Evolutionary conservation across 306 rosid genomes (phyloP).

Genomic region (Bauhinia variegata): DNA sequence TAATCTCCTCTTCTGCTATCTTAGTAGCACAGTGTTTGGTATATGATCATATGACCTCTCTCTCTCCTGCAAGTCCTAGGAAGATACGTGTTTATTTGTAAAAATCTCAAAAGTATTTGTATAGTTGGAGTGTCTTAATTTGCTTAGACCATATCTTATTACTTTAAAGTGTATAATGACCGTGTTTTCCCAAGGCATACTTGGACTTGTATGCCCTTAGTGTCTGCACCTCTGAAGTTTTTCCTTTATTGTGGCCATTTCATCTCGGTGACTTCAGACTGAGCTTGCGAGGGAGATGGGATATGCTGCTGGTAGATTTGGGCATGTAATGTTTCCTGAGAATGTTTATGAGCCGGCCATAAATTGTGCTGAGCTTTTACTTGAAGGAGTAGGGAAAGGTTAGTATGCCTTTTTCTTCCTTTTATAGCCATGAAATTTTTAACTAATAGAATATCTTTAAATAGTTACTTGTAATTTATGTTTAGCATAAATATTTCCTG

Average conservation of each 20-base stretch:
- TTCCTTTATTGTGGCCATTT: constrained; percentile 52
- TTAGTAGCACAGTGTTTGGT: not conserved
- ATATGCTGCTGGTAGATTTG: constrained; percentile 90
- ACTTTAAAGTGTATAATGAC: constrained; percentile 4
- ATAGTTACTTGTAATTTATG: constrained; percentile 11
- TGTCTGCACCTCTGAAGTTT: constrained; percentile 47
- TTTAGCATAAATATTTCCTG: constrained; percentile 22
- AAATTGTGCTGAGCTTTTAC: constrained; percentile 89
- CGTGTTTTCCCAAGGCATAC: constrained; percentile 22
- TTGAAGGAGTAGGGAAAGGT: constrained; percentile 93
- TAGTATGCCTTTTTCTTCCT: constrained; percentile 15
- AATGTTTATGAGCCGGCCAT: constrained; percentile 91
- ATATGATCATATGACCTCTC: not conserved
- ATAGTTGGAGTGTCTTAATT: not conserved
- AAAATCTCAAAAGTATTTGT: not conserved
- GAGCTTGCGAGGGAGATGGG: constrained; percentile 97
- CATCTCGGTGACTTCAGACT: constrained; percentile 87
- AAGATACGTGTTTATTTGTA: not conserved
- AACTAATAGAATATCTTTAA: not conserved
- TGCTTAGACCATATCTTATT: constrained; percentile 1
- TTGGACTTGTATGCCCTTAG: constrained; percentile 17
- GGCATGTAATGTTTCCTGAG: constrained; percentile 99
- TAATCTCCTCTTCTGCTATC: not conserved
- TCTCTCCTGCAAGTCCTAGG: not conserved
- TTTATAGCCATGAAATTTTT: constrained; percentile 6